Conservation (phyloP, 257 asterid species). For the Parsonsia alboflavescens region DNA sequence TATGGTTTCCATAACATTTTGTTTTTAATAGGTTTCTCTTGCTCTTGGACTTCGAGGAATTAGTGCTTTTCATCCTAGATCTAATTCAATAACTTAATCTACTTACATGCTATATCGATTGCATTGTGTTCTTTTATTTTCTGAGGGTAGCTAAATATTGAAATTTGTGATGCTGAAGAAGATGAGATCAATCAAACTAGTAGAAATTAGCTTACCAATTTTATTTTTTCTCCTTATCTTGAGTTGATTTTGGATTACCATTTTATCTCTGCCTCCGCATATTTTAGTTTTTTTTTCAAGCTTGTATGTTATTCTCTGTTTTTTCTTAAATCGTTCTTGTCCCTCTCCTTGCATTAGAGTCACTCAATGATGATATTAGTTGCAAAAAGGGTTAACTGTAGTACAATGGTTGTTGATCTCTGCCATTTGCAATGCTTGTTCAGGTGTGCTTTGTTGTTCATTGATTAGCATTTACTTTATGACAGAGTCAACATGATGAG, state of each 20-base stretch:
- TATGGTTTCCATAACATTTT: not conserved
- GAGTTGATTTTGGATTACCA: not conserved
- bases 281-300: not conserved
- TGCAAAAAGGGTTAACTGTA: not conserved
- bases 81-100: not conserved
- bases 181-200: not conserved
- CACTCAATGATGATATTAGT: not conserved
- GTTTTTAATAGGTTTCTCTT: not conserved
- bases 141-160: not conserved
- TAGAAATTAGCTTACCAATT: not conserved
- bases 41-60: not conserved
- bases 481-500: constrained; percentile 69
- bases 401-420: not conserved
- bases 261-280: not conserved
- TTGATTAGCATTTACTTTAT: constrained; percentile 12
- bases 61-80: not conserved
- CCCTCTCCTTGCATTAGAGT: not conserved
- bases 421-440: not conserved
- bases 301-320: not conserved
- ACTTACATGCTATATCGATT: not conserved
- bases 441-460: not conserved
- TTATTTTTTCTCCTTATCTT: not conserved
- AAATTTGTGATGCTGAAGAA: not conserved
- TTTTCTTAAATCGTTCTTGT: not conserved
- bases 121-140: not conserved